Conservation (phyloP, 139 green algal species). For the Desmodesmus armatus region DNA sequence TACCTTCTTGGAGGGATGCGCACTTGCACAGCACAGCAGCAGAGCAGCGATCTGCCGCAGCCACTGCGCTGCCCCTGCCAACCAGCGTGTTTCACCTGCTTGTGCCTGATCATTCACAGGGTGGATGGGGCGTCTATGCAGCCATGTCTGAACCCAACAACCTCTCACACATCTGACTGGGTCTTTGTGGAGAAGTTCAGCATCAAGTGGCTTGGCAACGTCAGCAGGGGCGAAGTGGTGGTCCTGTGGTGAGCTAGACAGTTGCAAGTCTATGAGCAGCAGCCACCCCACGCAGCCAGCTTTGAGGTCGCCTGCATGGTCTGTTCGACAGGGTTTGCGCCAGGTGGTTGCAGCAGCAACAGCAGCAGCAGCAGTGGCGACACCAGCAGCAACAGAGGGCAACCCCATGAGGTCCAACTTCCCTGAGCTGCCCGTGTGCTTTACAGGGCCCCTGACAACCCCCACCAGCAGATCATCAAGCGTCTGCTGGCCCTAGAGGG, state of each 20-base stretch:
- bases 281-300: background rate
- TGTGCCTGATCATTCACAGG: slow-evolving; percentile 43
- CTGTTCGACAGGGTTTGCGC: too few species aligned
- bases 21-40: too few species aligned
- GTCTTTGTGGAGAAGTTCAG: slow-evolving; percentile 78
- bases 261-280: background rate
- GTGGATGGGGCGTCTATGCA: slow-evolving; percentile 71
- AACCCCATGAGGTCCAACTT: too few species aligned
- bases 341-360: background rate
- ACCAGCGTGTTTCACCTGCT: background rate
- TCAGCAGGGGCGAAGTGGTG: slow-evolving; percentile 76
- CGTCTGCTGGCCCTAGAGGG: slow-evolving; percentile 85
- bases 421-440: too few species aligned
- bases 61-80: too few species aligned
- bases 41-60: too few species aligned
- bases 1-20: too few species aligned
- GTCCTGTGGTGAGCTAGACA: slow-evolving; percentile 61
- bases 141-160: slow-evolving; percentile 63
- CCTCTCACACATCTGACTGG: slow-evolving; percentile 45
- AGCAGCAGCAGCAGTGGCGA: background rate
- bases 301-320: background rate
- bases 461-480: slow-evolving; percentile 78
- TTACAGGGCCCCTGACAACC: slow-evolving; percentile 77
- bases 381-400: background rate
- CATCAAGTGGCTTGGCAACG: slow-evolving; percentile 62